Evolutionary conservation across 208 protist genomes (phyloP), one percentile per base, ranked within the genome.

Genomic region (Acanthamoeba polyphaga): DNA sequence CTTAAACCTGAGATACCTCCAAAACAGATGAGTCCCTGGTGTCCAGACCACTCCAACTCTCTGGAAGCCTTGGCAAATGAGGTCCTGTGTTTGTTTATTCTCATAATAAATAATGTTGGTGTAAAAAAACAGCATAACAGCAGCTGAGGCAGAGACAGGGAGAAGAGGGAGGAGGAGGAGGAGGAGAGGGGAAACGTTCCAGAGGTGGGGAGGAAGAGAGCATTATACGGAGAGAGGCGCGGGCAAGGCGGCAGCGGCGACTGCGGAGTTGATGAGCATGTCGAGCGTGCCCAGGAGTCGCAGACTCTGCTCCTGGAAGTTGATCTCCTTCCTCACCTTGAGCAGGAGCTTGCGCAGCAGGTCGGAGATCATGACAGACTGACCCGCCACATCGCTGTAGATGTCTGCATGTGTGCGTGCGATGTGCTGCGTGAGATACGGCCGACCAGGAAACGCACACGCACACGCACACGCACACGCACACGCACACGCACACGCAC

Each of bases 301-400:
- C 74, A 84, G 12, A 24, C 74, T 72, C 66, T 72, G 66, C 8
- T 38, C 29, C 66, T 72, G 93, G 64, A 96, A 78, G 9, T 38
- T 38, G 64, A 95, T 51, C 85, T 95, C 95, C 22, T 24, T 10
- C 27, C 62, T 17, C 19, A 96, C 15, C 78, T 87, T 91, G 32
- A 38, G 43, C 27, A 84, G 74, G 17, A 96, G 82, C 82, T 87
- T 91, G 7, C 34, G 43, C 22, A 96, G 27, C 34, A 96, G 58
- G 34, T 94, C 80, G 53, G 95, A 78, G 6, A 95, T 87, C n/a
- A 68, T n/a, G 13, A 62, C 84, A 3, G 95, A 96, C 29, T 93
- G 82, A 9, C 95, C 93, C 29, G 89, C 29, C 12, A 91, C 38
- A 10, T 34, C 17, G 22, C 53, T 49, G 60, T 96, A 96, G 19